phyloP scores from a whole-genome alignment of 108 stramenopile genomes.

The Epithemia pelagica region DNA sequence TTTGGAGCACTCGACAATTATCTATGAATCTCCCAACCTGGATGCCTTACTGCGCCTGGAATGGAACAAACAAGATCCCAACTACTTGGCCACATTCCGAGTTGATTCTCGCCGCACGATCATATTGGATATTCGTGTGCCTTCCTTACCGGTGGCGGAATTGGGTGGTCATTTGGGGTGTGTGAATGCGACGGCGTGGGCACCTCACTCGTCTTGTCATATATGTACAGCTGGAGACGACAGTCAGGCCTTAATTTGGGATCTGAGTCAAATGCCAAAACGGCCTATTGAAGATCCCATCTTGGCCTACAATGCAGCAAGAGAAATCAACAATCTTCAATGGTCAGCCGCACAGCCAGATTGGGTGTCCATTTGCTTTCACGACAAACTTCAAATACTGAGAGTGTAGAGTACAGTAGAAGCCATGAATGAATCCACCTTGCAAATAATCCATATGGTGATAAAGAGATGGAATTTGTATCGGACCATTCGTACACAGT shows the following conservation, averaged over 20 bases:
- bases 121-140: constrained; percentile 91
- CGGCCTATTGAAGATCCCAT: constrained; percentile 92
- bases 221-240: constrained; percentile 97
- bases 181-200: constrained; percentile 97
- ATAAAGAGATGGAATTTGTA: too few relatives aligned
- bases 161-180: constrained; percentile 82
- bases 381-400: constrained; percentile 88
- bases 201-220: constrained; percentile 95
- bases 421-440: too few relatives aligned
- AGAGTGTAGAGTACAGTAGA: constrained; percentile 7
- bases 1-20: constrained; percentile 95
- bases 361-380: constrained; percentile 93
- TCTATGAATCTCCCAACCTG: constrained; percentile 91
- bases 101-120: constrained; percentile 81
- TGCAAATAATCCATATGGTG: too few relatives aligned
- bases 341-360: constrained; percentile 94
- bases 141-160: constrained; percentile 70
- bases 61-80: constrained; percentile 99
- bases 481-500: too few relatives aligned
- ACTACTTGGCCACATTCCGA: constrained; percentile 92
- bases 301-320: constrained; percentile 95
- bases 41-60: constrained; percentile 90
- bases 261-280: constrained; percentile 74
- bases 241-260: constrained; percentile 97
- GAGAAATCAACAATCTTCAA: constrained; percentile 95